Evolutionary conservation across 805 yeast species (phyloP).

Genomic region (Sungouiella thailandica): DNA sequence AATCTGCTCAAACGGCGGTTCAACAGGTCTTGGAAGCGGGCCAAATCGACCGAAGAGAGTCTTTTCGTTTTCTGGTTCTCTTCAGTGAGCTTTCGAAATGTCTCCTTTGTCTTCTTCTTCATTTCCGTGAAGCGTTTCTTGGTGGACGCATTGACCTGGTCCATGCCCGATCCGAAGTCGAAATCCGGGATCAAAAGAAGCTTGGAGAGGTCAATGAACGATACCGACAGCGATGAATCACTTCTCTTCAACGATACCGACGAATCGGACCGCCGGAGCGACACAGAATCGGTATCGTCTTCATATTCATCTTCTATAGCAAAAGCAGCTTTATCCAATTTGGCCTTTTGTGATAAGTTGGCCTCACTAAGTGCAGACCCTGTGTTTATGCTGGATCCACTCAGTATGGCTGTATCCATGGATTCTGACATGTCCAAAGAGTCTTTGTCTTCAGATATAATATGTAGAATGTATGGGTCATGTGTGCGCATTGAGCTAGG

Average conservation of each 20-base stretch:
- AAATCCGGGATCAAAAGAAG: slow-evolving; percentile 37
- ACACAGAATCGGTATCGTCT: neutral
- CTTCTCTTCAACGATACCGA: slow-evolving; percentile 7
- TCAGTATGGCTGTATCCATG: neutral
- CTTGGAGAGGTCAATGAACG: slow-evolving; percentile 33
- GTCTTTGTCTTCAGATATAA: neutral
- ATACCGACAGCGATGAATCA: slow-evolving; percentile 19
- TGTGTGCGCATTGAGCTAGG: too few species aligned
- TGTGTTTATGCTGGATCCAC: neutral
- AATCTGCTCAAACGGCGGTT: slow-evolving; percentile 28
- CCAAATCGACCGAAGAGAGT: slow-evolving; percentile 19
- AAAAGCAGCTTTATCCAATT: neutral
- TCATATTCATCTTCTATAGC: slow-evolving; percentile 3
- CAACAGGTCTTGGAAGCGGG: slow-evolving; percentile 28
- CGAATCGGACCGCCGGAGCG: neutral
- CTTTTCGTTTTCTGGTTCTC: slow-evolving; percentile 8
- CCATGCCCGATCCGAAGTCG: slow-evolving; percentile 38
- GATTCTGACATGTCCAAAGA: neutral
- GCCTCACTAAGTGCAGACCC: neutral
- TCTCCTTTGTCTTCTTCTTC: slow-evolving; percentile 30
- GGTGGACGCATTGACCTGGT: slow-evolving; percentile 31
- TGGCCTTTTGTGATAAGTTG: neutral
- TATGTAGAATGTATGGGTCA: neutral
- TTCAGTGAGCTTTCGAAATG: slow-evolving; percentile 23
- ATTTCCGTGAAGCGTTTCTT: slow-evolving; percentile 31